A percentile compares a stretch with the other conserved stretches of the same genome.
Conservation (phyloP, 2,329 filamentous ascomycete genomes). For the Akanthomyces dipterigenus region DNA sequence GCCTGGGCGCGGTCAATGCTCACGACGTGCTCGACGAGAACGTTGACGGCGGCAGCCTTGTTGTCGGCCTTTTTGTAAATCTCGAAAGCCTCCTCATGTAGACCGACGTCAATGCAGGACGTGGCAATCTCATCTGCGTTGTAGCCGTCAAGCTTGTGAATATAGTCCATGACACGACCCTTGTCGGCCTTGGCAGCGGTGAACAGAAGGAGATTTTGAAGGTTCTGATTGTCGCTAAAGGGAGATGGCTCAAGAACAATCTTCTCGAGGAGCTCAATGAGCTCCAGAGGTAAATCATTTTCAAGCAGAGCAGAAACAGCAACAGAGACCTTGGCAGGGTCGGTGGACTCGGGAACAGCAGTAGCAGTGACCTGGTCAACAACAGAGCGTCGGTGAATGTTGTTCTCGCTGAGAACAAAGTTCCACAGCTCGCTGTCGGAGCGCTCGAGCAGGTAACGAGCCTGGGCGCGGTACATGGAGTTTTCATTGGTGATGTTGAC, state of each 20-base stretch:
- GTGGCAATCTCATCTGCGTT: conserved; percentile 87
- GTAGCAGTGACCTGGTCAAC: conserved; percentile 96
- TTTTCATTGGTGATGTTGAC: conserved; percentile 99
- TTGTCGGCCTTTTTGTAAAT: conserved; percentile 98
- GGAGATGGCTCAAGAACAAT: conserved; percentile 98
- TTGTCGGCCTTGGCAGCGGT: conserved; percentile 97
- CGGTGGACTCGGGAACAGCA: conserved; percentile 84
- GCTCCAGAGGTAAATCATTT: conserved; percentile 82
- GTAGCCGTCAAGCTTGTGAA: conserved; percentile 83
- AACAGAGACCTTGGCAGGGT: conserved; percentile 90
- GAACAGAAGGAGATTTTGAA: conserved; percentile 94
- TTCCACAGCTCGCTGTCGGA: conserved; percentile 87
- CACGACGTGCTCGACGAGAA: conserved; percentile 92
- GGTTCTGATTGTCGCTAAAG: conserved; percentile 93
- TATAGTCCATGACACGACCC: conserved; percentile 89
- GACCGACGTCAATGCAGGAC: conserved; percentile 88
- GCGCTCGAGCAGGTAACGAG: conserved; percentile 86
- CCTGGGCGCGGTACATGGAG: conserved; percentile 98
- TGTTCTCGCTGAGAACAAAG: conserved; percentile 93
- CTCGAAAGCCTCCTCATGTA: conserved; percentile 95
- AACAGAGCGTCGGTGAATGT: conserved; percentile 86
- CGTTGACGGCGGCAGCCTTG: conserved; percentile 78
- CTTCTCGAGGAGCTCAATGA: conserved; percentile 97
- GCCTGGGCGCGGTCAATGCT: conserved; percentile 96
- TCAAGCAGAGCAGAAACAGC: conserved; percentile 90